phyloP scores from a whole-genome alignment of 805 yeast species.

The Wickerhamiella azymoides region DNA sequence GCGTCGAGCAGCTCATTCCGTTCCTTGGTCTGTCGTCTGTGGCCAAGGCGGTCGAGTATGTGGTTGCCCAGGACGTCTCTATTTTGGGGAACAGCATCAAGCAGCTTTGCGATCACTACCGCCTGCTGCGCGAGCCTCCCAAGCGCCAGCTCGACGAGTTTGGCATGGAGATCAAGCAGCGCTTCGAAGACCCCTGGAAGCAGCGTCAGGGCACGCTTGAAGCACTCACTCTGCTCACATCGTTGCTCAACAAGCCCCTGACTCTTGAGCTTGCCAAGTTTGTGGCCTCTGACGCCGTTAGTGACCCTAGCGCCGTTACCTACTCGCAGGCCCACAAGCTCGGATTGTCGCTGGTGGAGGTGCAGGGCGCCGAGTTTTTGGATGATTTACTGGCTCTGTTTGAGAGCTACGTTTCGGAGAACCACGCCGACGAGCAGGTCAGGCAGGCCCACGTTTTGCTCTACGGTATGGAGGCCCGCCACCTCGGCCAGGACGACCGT shows the following conservation, averaged over 20 bases:
- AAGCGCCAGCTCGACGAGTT: constrained; percentile 42
- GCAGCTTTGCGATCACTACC: constrained; percentile 42
- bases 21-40: constrained; percentile 53
- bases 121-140: constrained; percentile 45
- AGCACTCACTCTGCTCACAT: constrained; percentile 43
- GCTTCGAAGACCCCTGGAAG: constrained; percentile 70
- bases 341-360: constrained; percentile 59
- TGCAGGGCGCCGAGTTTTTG: constrained; percentile 52
- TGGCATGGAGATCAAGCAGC: constrained; percentile 58
- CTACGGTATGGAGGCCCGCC: constrained; percentile 85
- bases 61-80: constrained; percentile 25
- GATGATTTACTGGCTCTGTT: constrained; percentile 70
- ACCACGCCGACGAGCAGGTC: background rate
- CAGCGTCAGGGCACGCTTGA: constrained; percentile 70
- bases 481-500: constrained; percentile 59
- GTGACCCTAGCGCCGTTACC: constrained; percentile 59
- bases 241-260: constrained; percentile 25
- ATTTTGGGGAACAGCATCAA: constrained; percentile 27
- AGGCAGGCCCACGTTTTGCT: constrained; percentile 39
- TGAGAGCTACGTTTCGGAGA: constrained; percentile 32
- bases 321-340: constrained; percentile 78
- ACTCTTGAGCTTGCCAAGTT: constrained; percentile 22
- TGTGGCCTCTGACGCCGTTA: constrained; percentile 47
- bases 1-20: constrained; percentile 32
- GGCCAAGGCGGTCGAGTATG: constrained; percentile 54